Base-by-base conservation (phyloP, 2,329 filamentous ascomycete species). In the Diaporthe sp. region DNA sequence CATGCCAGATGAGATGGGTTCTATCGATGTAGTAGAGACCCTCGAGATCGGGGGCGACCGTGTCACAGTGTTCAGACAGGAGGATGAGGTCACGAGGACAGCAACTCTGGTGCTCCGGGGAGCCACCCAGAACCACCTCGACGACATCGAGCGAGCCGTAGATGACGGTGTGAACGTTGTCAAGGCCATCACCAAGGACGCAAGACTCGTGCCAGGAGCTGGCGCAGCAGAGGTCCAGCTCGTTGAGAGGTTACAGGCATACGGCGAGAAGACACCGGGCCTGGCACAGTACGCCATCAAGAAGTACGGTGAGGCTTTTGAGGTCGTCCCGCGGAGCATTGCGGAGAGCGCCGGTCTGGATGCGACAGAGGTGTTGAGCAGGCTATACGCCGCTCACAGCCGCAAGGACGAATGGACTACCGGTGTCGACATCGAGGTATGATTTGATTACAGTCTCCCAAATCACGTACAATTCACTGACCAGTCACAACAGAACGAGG, bases 1-100 rank as follows among this genome's bases (percentile, higher is more conserved):
- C 60, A 99, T 99, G 97, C 97, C 97, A n/a, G 97, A 99, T 80
- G 97, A 99, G 89, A 98, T 98, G 96, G 97, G 97, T 79, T 94
- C 87, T 80, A 92, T 99, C 78, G 97, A 99, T 83, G 86, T 99
- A 75, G 97, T 99, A 44, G 97, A 99, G 90, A 98, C 97, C 1
- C 90, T 97, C 60, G 97, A 99, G 86, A 98, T 99, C 83, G 97
- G 97, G 78, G 97, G 97, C 80, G 97, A 99, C 88, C 94, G 97
- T 77, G 97, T 99, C 76, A 99, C 97, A 57, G 96, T 99, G 76
- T 99, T 99, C 91, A 91, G 97, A 81, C 97, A 99, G 89, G 97
- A 99, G 85, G 93, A 95, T 82, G 95, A 98, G 81, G 91, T 93
- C 73, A 98, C 97, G 70, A 92, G 96, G 81, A 99, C 97, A 71